These are phyloP conservation scores for Tylopilus felleus DNA, from an alignment of 768 basidiomycete species.

Conservation along the genomic window DNA sequence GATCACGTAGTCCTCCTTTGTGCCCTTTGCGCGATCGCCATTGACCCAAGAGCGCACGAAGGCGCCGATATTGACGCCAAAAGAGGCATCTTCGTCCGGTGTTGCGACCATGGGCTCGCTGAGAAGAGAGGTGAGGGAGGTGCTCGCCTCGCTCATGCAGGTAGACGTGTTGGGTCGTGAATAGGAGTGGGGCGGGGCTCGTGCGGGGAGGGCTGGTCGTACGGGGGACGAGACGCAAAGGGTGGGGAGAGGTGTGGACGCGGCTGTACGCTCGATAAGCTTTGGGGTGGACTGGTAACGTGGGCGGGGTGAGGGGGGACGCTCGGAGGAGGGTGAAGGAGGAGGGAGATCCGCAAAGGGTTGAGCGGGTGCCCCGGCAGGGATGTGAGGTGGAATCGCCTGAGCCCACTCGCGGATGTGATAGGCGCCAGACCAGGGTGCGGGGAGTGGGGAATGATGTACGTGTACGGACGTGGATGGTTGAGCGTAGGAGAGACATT, in stretches of 20 bases:
- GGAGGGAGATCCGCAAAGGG: slow-evolving; percentile 24
- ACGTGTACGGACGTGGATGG: slow-evolving; percentile 30
- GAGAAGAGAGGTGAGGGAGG: slow-evolving; percentile 53
- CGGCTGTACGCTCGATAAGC: slow-evolving; percentile 34
- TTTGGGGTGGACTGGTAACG: slow-evolving; percentile 31
- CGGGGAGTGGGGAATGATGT: background rate
- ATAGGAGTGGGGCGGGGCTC: slow-evolving; percentile 35
- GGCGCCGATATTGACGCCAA: slow-evolving; percentile 46
- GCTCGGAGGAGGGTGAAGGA: slow-evolving; percentile 7
- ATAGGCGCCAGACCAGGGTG: background rate
- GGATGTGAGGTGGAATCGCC: slow-evolving; percentile 31
- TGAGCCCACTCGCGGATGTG: slow-evolving; percentile 31
- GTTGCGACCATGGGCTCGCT: slow-evolving; percentile 39
- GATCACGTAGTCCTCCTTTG: slow-evolving; percentile 28
- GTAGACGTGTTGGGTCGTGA: slow-evolving; percentile 34
- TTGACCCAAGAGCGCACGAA: slow-evolving; percentile 31
- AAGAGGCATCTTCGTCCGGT: slow-evolving; percentile 39
- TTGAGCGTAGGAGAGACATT: slow-evolving; percentile 36
- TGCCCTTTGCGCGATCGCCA: slow-evolving; percentile 21
- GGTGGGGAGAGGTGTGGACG: slow-evolving; percentile 38
- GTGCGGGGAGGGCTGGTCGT: slow-evolving; percentile 25
- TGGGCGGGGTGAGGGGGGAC: slow-evolving; percentile 19
- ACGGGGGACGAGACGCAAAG: slow-evolving; percentile 49
- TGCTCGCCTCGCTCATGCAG: slow-evolving; percentile 39
- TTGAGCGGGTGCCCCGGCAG: slow-evolving; percentile 28